phyloP scores from a whole-genome alignment of 179 eudicot genomes.

The Drosera spatulata region DNA sequence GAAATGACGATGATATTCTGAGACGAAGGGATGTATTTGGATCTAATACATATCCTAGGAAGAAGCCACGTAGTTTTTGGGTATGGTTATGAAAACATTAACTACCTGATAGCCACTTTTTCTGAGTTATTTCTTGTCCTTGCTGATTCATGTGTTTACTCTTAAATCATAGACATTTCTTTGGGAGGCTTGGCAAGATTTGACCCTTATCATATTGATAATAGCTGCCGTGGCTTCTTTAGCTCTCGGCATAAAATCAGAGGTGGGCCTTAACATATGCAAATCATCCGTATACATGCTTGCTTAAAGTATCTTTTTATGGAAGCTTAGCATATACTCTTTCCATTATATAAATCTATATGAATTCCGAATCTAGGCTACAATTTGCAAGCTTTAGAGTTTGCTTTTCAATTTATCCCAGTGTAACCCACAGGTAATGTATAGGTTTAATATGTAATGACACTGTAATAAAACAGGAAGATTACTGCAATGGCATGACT shows the following conservation, averaged over 20 bases:
- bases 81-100: slow-evolving; percentile 13
- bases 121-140: background rate
- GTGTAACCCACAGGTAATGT: too few species aligned
- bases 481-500: too few species aligned
- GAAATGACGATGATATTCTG: slow-evolving; percentile 32
- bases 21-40: slow-evolving; percentile 41
- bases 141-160: background rate
- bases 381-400: too few species aligned
- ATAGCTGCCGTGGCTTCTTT: slow-evolving; percentile 92
- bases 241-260: slow-evolving; percentile 74
- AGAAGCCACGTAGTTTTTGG: slow-evolving; percentile 50
- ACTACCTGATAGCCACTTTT: background rate
- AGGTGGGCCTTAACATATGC: slow-evolving; percentile 30
- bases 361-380: too few species aligned
- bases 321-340: too few species aligned
- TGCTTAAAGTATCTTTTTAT: too few species aligned
- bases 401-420: too few species aligned
- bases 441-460: too few species aligned
- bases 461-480: too few species aligned
- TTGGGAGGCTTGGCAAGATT: slow-evolving; percentile 90
- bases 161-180: slow-evolving; percentile 43
- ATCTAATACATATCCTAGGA: slow-evolving; percentile 59
- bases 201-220: slow-evolving; percentile 75
- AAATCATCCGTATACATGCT: too few species aligned
- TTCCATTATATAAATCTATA: too few species aligned